These are phyloP conservation scores for Mycena chlorophos DNA, from an alignment of 768 basidiomycete species.

Conservation along the genomic window DNA sequence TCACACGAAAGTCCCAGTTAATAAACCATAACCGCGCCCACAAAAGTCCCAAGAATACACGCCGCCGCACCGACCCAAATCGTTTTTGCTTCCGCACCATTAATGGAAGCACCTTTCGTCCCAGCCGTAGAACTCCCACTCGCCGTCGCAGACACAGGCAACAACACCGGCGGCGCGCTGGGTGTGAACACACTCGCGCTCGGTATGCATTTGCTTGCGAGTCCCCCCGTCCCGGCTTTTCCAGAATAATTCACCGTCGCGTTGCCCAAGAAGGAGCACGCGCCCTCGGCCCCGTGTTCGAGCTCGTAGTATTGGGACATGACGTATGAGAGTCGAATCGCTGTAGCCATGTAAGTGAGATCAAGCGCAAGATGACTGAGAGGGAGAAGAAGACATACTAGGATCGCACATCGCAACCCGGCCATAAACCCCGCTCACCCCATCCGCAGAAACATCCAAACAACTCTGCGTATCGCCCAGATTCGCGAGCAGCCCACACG, in stretches of 20 bases:
- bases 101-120: too few species aligned
- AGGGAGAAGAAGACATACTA: constrained; percentile 44
- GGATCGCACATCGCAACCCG: constrained; percentile 77
- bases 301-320: constrained; percentile 19
- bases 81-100: too few species aligned
- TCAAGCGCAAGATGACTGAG: neutral
- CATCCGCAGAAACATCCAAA: constrained; percentile 68
- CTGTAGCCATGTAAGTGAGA: neutral
- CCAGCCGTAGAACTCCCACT: neutral
- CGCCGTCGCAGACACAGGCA: constrained; percentile 4
- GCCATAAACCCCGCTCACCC: constrained; percentile 76
- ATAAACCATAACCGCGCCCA: too few species aligned
- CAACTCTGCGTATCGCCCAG: constrained; percentile 54
- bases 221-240: neutral
- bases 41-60: too few species aligned
- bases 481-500: constrained; percentile 73
- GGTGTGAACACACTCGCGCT: constrained; percentile 16
- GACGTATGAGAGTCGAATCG: constrained; percentile 16
- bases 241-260: constrained; percentile 11
- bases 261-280: constrained; percentile 20
- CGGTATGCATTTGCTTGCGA: constrained; percentile 11
- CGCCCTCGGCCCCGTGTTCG: neutral
- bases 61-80: too few species aligned
- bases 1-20: too few species aligned
- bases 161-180: constrained; percentile 13